Base-by-base conservation (phyloP, 176 grass and related monocot species). In the Melocanna baccifera region DNA sequence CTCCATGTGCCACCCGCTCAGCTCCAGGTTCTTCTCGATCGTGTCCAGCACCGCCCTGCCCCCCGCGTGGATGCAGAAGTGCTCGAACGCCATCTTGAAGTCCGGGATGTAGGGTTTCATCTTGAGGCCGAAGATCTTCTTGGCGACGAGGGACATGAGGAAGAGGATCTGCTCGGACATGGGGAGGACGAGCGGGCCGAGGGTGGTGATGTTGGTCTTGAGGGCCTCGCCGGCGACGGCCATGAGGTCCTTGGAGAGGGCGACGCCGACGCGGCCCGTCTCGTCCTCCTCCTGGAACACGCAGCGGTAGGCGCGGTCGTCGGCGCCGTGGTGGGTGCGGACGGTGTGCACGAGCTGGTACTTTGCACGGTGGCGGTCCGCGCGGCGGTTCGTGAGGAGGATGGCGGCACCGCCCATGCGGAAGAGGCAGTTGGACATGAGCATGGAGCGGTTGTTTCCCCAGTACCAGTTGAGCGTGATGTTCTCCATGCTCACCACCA, bases 401-500 rank as follows among this genome's bases (percentile, higher is more conserved):
- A 98, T 89, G 0, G 95, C 95, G 0, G 95, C 92, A n/a, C 95
- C 95, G 61, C 95, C 95, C 91, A 98, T 93, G 16, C 95, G 92
- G 79, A 98, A 98, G 36, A 98, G 76, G 89, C 95, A 98, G 85
- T 98, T 98, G 32, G 95, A 95, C 81, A 98, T 86, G 36, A 98
- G 92, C 95, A 98, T 98, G 3, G 95, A 91, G 9, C 92, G 92
- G 89, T 90, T 91, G 80, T 98, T 98, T 29, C 95, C 92, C 89
- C 87, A 87, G 85, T 98, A 98, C 92, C 95, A 93, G 83, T 98
- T 98, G 0, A 98, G 86, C 30, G 95, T 95, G 75, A 98, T 95
- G 91, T 95, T 98, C 89, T 98, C 95, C 92, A 91, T 93, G 83
- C 95, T 98, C 46, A 98, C 92, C 71, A 98, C 92, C 87, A 98